phyloP scores from a whole-genome alignment of 495 filamentous ascomycete genomes.

The Talaromyces nanjingensis region DNA sequence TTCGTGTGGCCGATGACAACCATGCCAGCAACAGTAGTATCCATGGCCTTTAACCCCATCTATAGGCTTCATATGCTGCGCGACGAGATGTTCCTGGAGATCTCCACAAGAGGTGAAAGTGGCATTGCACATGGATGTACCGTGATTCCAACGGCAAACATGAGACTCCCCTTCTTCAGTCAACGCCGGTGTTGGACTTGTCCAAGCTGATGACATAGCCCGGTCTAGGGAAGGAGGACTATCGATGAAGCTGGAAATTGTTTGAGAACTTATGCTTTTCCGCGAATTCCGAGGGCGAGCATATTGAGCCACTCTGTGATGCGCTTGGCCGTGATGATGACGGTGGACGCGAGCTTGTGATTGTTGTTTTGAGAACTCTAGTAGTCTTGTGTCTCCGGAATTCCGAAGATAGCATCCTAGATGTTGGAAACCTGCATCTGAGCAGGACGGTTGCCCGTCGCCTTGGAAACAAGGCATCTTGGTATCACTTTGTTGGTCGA shows the following conservation, averaged over 20 bases:
- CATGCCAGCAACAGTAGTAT: constrained; percentile 45
- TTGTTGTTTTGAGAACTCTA: constrained; percentile 4
- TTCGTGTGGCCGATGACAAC: constrained; percentile 38
- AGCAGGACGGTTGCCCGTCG: constrained; percentile 5
- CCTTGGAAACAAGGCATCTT: constrained; percentile 8
- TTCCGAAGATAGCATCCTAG: constrained; percentile 6
- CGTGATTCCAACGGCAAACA: constrained; percentile 35
- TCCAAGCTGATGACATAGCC: constrained; percentile 30
- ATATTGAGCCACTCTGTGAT: constrained; percentile 26
- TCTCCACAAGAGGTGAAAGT: constrained; percentile 28
- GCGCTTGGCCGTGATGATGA: constrained; percentile 28
- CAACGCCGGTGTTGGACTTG: constrained; percentile 35
- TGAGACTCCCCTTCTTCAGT: constrained; percentile 27
- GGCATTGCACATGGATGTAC: constrained; percentile 27
- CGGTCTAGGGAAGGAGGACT: constrained; percentile 39
- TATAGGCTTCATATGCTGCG: constrained; percentile 33
- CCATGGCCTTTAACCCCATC: constrained; percentile 38
- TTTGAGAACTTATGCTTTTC: constrained; percentile 36
- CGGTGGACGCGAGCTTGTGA: constrained; percentile 27
- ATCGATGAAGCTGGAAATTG: constrained; percentile 33
- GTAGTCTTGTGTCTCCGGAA: constrained; percentile 5
- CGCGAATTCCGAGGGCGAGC: constrained; percentile 30
- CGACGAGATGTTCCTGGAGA: constrained; percentile 38
- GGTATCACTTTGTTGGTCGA: neutral
- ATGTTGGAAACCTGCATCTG: constrained; percentile 8